Conservation (phyloP, 805 yeast genomes). For the Starmerella vaccinii region DNA sequence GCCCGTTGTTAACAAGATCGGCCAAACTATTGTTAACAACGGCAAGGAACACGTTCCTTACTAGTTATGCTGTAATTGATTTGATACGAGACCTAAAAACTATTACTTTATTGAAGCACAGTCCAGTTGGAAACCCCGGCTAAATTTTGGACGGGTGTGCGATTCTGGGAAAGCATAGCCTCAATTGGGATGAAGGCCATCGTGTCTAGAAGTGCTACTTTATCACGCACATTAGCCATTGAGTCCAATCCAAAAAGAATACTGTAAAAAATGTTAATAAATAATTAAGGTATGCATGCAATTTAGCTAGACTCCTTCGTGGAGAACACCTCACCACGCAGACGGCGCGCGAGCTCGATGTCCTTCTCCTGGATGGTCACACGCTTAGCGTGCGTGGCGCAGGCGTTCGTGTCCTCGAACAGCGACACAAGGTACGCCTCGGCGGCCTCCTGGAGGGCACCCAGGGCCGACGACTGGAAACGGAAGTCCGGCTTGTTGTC, state of each 20-base stretch:
- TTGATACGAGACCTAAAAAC: no score
- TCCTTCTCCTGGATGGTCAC: conserved; percentile 88
- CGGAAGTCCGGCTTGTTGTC: conserved; percentile 39
- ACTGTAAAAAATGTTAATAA: background rate
- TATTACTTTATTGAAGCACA: no score
- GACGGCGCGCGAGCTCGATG: conserved; percentile 82
- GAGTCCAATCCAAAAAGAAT: no score
- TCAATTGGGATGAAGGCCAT: no score
- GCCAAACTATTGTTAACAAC: background rate
- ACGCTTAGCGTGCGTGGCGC: conserved; percentile 91
- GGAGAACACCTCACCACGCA: conserved; percentile 57
- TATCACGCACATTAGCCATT: no score
- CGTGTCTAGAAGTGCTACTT: no score
- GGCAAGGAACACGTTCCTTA: background rate
- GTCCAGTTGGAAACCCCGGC: no score
- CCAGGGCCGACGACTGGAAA: conserved; percentile 82
- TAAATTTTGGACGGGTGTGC: no score
- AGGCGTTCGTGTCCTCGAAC: conserved; percentile 82
- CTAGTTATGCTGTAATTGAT: no score
- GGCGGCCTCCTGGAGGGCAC: conserved; percentile 84
- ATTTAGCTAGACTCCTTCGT: conserved; percentile 21
- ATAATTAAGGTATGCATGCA: background rate
- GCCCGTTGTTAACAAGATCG: background rate
- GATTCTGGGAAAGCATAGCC: no score
- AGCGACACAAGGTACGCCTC: conserved; percentile 80